These are phyloP conservation scores for Juglanconis oblonga DNA, from an alignment of 2,329 filamentous ascomycete genomes.

Conservation along the genomic window DNA sequence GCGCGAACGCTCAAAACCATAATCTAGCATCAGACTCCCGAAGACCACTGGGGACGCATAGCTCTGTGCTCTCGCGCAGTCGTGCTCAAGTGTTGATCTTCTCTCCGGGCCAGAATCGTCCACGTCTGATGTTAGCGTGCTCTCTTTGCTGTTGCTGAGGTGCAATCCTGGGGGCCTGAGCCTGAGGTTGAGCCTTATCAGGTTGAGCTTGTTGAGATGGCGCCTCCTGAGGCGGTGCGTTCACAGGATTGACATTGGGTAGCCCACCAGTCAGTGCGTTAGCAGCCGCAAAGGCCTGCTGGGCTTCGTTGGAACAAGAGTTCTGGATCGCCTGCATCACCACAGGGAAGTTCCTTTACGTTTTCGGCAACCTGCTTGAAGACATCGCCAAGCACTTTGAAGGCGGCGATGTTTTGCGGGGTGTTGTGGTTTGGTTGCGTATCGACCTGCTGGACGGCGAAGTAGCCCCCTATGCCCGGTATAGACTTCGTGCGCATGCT, in stretches of 20 bases:
- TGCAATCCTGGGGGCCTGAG: too few species aligned
- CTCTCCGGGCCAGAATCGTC: too few species aligned
- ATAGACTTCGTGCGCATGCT: too few species aligned
- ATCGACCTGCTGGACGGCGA: conserved; percentile 54
- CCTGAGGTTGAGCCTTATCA: background rate
- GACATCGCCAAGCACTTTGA: conserved; percentile 42
- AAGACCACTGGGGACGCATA: too few species aligned
- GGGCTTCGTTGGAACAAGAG: conserved; percentile 31
- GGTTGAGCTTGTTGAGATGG: background rate
- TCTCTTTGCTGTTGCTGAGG: too few species aligned
- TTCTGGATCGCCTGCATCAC: conserved; percentile 42
- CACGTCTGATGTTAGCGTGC: too few species aligned
- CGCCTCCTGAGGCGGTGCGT: conserved; percentile 7
- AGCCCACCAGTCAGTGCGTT: background rate
- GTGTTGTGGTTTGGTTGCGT: conserved; percentile 37
- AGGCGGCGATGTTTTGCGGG: conserved; percentile 42
- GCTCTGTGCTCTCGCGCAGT: too few species aligned
- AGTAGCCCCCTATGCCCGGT: conserved; percentile 43
- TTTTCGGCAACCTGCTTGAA: conserved; percentile 47
- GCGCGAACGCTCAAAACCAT: background rate
- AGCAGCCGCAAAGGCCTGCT: conserved; percentile 24
- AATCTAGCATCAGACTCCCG: background rate
- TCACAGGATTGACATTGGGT: background rate
- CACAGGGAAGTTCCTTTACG: conserved; percentile 44
- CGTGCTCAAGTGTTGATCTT: too few species aligned